Conservation (phyloP, 2,329 filamentous ascomycete genomes). For the Ambrosiella xylebori region DNA sequence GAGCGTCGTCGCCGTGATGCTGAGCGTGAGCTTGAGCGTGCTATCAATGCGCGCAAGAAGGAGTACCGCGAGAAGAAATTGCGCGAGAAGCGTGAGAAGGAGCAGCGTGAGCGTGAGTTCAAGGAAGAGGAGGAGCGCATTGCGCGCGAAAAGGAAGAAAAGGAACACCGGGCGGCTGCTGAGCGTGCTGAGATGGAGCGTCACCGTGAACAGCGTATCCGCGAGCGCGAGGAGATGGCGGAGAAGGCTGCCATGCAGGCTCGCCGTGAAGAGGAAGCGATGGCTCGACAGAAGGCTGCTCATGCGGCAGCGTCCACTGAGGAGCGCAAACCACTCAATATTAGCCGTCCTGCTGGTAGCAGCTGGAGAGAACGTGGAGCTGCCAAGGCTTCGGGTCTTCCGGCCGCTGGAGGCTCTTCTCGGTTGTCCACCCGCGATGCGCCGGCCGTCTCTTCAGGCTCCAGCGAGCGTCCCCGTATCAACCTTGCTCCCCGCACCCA, state of each 20-base stretch:
- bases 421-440: conserved; percentile 9
- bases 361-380: background rate
- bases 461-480: conserved; percentile 39
- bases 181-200: conserved; percentile 53
- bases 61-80: conserved; percentile 71
- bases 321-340: conserved; percentile 17
- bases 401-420: conserved; percentile 12
- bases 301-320: background rate
- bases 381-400: conserved; percentile 11
- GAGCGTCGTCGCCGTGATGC: conserved; percentile 85
- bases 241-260: conserved; percentile 54
- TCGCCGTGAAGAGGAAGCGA: conserved; percentile 74
- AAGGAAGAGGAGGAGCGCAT: conserved; percentile 75
- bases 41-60: conserved; percentile 75
- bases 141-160: conserved; percentile 71
- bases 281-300: conserved; percentile 48
- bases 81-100: conserved; percentile 66
- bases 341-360: conserved; percentile 9
- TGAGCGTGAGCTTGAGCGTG: conserved; percentile 81
- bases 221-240: conserved; percentile 48
- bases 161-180: conserved; percentile 61
- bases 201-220: conserved; percentile 46
- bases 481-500: conserved; percentile 33
- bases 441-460: conserved; percentile 14
- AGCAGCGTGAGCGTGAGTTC: conserved; percentile 63